phyloP scores from a whole-genome alignment of 495 filamentous ascomycete species.

The Aspergillus heteromorphus region DNA sequence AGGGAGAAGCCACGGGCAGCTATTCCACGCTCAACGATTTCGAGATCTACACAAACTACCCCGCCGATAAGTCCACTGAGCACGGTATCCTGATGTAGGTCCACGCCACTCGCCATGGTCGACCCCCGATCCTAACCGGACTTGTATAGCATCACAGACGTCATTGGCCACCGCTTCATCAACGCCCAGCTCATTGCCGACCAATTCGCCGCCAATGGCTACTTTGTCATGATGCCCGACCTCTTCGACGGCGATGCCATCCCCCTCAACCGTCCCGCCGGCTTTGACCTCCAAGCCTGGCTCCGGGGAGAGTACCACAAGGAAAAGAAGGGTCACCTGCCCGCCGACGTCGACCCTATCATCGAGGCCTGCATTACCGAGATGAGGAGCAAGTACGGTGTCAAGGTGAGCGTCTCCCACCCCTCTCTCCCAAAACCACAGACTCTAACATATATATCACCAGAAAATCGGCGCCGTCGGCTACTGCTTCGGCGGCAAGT shows the following conservation, averaged over 20 bases:
- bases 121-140: not conserved
- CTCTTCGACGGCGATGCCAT: slow-evolving; percentile 28
- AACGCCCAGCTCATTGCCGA: slow-evolving; percentile 50
- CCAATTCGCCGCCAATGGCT: slow-evolving; percentile 70
- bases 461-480: slow-evolving; percentile 58
- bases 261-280: slow-evolving; percentile 20
- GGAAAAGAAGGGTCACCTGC: slow-evolving; percentile 33
- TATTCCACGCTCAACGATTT: slow-evolving; percentile 15
- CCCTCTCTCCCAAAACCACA: too few relatives aligned
- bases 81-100: slow-evolving; percentile 21
- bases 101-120: not conserved
- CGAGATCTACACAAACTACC: slow-evolving; percentile 24
- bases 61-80: slow-evolving; percentile 20
- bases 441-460: not conserved
- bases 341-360: slow-evolving; percentile 53
- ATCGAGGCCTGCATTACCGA: slow-evolving; percentile 49
- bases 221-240: slow-evolving; percentile 63
- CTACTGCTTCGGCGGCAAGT: slow-evolving; percentile 72
- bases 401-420: slow-evolving; percentile 35
- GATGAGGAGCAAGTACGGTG: slow-evolving; percentile 47
- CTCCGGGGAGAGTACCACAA: not conserved
- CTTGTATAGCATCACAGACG: slow-evolving; percentile 22
- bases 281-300: slow-evolving; percentile 28
- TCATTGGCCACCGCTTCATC: slow-evolving; percentile 24
- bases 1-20: slow-evolving; percentile 20